Evolutionary conservation across 2,329 filamentous ascomycete genomes (phyloP).

Genomic region (Penicillium glabrum): DNA sequence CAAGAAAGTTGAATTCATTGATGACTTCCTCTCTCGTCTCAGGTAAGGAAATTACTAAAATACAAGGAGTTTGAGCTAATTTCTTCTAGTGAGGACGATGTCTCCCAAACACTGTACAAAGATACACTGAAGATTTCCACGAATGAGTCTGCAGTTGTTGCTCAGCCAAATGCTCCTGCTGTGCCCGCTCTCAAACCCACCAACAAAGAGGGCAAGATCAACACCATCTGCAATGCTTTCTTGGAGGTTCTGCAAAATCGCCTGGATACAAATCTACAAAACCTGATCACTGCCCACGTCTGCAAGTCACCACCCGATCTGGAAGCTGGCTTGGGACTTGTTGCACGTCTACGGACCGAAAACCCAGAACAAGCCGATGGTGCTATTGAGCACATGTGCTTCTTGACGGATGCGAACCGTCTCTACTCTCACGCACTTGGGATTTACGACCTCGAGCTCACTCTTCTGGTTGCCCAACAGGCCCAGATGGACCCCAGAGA

Average conservation of each 20-base stretch:
- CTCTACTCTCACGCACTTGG: slow-evolving; percentile 89
- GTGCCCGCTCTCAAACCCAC: slow-evolving; percentile 6
- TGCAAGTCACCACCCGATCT: slow-evolving; percentile 91
- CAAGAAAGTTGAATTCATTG: slow-evolving; percentile 76
- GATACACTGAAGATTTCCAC: slow-evolving; percentile 66
- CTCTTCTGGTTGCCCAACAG: slow-evolving; percentile 88
- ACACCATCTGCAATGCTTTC: slow-evolving; percentile 83
- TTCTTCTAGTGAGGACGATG: slow-evolving; percentile 71
- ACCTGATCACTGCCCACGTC: slow-evolving; percentile 90
- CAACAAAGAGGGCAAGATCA: slow-evolving; percentile 65
- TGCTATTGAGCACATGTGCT: slow-evolving; percentile 95
- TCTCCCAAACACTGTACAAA: slow-evolving; percentile 89
- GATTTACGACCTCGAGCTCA: slow-evolving; percentile 86
- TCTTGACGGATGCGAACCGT: slow-evolving; percentile 88
- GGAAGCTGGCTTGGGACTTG: slow-evolving; percentile 76
- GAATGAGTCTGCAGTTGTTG: slow-evolving; percentile 25
- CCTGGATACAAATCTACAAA: slow-evolving; percentile 71
- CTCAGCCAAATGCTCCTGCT: slow-evolving; percentile 23
- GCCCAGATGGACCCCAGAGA: slow-evolving; percentile 94
- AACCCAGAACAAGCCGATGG: slow-evolving; percentile 74
- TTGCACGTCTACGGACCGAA: slow-evolving; percentile 63
- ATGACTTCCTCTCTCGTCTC: slow-evolving; percentile 85
- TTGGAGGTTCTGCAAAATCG: slow-evolving; percentile 64
- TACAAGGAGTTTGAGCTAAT: slow-evolving; percentile 26
- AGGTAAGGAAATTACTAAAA: slow-evolving; percentile 53